Base-by-base conservation (phyloP, 177 flowering plant species). In the Vitis hybrid region DNA sequence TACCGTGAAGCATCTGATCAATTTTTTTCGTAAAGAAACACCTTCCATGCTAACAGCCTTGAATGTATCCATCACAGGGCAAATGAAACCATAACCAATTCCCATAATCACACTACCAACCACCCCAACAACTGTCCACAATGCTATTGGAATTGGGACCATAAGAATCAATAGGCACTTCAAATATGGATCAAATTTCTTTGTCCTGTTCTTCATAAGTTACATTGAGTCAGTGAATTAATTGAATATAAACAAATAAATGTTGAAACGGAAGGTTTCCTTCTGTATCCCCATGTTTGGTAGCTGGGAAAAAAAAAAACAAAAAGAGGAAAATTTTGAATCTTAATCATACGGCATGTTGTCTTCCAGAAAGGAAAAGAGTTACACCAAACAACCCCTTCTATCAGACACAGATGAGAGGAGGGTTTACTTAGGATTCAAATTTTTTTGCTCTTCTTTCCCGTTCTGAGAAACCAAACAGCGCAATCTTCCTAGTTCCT, bases 31-130 rank as follows among this genome's bases (percentile, higher is more conserved):
- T 11, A 75, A 47, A 19, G 65, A 22, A 69, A 47, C 20, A 8
- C 65, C 62, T 54, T 70, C 61, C 50, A 31, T 57, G 62, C 77
- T 63, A 44, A 75, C 51, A 10, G 73, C 66, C 51, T 64, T 63
- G 59, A 70, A 75, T 9, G 77, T 75, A 33, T 62, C 73, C 66
- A 75, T 64, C 7, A 75, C 64, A 15, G 78, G 73, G 58, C 69
- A 63, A 53, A 75, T 51, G 33, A 59, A 53, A 11, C 63, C 74
- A 54, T 66, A 70, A 5, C 66, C 67, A 13, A 75, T 49, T 1
- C 71, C 74, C 62, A 63, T 64, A 0, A 75, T 19, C 11, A 47
- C 67, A 38, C 71, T 75, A 15, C 74, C 74, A 2, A 59, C 20
- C 1, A 70, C 58, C 13, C 73, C 78, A 33, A 75, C 31, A 1